Evolutionary conservation across 2,329 filamentous ascomycete species (phyloP).

Genomic region (Talaromyces sp.): DNA sequence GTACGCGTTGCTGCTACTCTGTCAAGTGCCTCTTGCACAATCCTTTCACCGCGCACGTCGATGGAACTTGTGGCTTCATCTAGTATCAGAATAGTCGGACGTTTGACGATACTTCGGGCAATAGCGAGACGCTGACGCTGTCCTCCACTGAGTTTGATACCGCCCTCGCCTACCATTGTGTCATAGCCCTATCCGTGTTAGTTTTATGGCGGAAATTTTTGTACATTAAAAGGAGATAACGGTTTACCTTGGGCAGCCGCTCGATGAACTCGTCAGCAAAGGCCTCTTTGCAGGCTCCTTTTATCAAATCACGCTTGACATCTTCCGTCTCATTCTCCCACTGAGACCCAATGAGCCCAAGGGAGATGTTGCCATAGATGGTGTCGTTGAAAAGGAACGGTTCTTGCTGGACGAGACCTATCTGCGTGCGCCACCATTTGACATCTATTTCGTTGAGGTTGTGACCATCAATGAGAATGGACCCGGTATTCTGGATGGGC

Average conservation of each 20-base stretch:
- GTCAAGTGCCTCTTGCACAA: slow-evolving; percentile 71
- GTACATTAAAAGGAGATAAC: slow-evolving; percentile 60
- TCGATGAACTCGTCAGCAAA: slow-evolving; percentile 68
- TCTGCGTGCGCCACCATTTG: slow-evolving; percentile 69
- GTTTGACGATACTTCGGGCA: slow-evolving; percentile 69
- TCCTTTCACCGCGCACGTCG: slow-evolving; percentile 62
- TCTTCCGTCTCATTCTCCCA: slow-evolving; percentile 52
- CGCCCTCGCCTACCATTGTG: slow-evolving; percentile 66
- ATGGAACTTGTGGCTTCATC: slow-evolving; percentile 87
- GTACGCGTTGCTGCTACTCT: slow-evolving; percentile 75
- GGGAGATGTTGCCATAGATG: slow-evolving; percentile 70
- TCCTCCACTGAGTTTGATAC: slow-evolving; percentile 72
- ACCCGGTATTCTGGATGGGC: slow-evolving; percentile 32
- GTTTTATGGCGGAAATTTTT: slow-evolving; percentile 55
- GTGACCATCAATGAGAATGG: slow-evolving; percentile 51
- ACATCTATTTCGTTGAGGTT: slow-evolving; percentile 57
- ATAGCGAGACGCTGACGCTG: slow-evolving; percentile 79
- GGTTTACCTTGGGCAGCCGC: slow-evolving; percentile 47
- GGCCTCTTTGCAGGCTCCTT: slow-evolving; percentile 61
- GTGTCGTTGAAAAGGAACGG: slow-evolving; percentile 78
- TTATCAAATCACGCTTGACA: slow-evolving; percentile 48
- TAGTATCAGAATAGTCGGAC: slow-evolving; percentile 76
- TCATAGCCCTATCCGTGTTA: slow-evolving; percentile 65
- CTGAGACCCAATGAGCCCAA: slow-evolving; percentile 55
- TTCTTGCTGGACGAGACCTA: slow-evolving; percentile 78